Evolutionary conservation across 768 basidiomycete species (phyloP).

Genomic region (Fistulinella prunicolor): DNA sequence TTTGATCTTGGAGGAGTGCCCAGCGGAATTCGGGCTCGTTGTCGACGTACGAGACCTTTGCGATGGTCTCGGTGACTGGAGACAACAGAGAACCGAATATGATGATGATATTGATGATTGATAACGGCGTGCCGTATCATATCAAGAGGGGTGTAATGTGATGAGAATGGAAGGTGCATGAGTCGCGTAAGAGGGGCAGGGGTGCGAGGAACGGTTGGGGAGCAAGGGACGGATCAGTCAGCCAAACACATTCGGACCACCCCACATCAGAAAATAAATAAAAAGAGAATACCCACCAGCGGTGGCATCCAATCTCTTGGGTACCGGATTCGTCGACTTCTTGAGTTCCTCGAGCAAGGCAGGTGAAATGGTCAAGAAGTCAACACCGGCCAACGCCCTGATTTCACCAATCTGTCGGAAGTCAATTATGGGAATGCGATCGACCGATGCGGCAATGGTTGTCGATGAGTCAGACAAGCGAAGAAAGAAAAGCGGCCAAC

Average conservation of each 20-base stretch:
- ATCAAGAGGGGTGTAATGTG: background rate
- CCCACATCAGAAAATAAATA: background rate
- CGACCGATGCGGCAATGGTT: background rate
- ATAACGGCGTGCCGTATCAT: background rate
- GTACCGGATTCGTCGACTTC: conserved; percentile 70
- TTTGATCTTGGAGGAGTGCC: conserved; percentile 85
- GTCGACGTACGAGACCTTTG: conserved; percentile 84
- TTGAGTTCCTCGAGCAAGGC: conserved; percentile 89
- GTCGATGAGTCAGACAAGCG: conserved; percentile 1
- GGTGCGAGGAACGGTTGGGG: background rate
- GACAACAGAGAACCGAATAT: background rate
- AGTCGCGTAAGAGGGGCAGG: background rate
- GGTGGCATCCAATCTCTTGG: conserved; percentile 75
- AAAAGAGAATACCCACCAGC: conserved; percentile 43
- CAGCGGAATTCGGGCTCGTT: conserved; percentile 97
- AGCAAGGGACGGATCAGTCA: conserved; percentile 10
- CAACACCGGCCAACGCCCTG: conserved; percentile 91
- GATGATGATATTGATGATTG: background rate
- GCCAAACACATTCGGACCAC: background rate
- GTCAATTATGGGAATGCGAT: conserved; percentile 7
- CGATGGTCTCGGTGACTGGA: conserved; percentile 52
- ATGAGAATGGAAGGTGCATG: background rate
- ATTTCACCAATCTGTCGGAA: conserved; percentile 77
- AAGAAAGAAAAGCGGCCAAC: conserved; percentile 21
- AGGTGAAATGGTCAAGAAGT: conserved; percentile 96